These are phyloP conservation scores for Claviceps pazoutovae DNA, from an alignment of 2,329 filamentous ascomycete species.

Conservation along the genomic window DNA sequence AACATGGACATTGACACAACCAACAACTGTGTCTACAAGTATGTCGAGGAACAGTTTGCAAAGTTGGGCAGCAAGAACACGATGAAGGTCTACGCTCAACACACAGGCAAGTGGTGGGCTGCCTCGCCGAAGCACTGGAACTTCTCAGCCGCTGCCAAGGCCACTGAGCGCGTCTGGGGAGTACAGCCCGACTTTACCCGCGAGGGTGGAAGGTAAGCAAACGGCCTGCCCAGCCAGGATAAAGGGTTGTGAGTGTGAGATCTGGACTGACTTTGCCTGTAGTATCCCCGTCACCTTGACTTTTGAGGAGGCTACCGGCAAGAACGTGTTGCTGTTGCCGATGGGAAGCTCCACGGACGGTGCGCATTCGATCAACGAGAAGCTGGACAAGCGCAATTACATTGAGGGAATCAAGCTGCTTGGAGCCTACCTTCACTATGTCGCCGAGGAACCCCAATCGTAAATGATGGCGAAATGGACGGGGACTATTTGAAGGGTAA, in stretches of 20 bases:
- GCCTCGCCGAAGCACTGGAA: slow-evolving; percentile 98
- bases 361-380: slow-evolving; percentile 97
- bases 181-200: slow-evolving; percentile 89
- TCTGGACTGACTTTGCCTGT: not conserved
- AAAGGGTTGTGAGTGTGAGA: not conserved
- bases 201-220: slow-evolving; percentile 77
- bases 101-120: slow-evolving; percentile 98
- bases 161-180: slow-evolving; percentile 89
- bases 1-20: slow-evolving; percentile 92
- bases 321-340: slow-evolving; percentile 88
- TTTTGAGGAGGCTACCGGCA: slow-evolving; percentile 93
- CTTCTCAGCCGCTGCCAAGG: slow-evolving; percentile 86
- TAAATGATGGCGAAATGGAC: slow-evolving; percentile 10
- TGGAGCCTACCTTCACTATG: slow-evolving; percentile 90
- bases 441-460: slow-evolving; percentile 66
- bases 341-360: slow-evolving; percentile 97
- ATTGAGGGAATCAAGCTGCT: slow-evolving; percentile 95
- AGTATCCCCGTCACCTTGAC: slow-evolving; percentile 95
- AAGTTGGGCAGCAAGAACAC: slow-evolving; percentile 89
- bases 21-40: slow-evolving; percentile 70
- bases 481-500: not conserved
- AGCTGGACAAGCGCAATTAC: slow-evolving; percentile 92
- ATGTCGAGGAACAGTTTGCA: slow-evolving; percentile 71
- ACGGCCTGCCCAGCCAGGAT: slow-evolving; percentile 24
- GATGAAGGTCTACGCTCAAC: slow-evolving; percentile 65